Evolutionary conservation across 495 filamentous ascomycete genomes (phyloP), one percentile per base, ranked within the genome.

Genomic region (Schizothecium vesticola): DNA sequence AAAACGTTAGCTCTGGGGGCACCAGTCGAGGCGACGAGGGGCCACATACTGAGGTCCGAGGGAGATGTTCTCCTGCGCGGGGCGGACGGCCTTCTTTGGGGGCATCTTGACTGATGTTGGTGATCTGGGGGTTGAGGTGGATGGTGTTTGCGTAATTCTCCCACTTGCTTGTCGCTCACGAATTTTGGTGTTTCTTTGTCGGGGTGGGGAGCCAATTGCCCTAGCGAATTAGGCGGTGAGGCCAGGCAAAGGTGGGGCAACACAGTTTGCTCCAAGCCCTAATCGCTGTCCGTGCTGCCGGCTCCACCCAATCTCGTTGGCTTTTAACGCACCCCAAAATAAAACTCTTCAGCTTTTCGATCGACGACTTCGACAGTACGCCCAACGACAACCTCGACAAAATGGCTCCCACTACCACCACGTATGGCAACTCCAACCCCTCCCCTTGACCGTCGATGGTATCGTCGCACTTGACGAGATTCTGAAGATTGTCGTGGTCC

Each of bases 1-100:
- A 19, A 26, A 28, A 26, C 28, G 59, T 61, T 61, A 61, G 59
- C 59, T 8, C 43, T 9, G 16, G 7, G 43, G 43, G 43, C 43
- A n/a, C 0, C 43, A 51, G 43, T 12, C 43, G 43, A n/a, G 43
- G 43, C 19, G 43, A 51, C 19, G 6, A 51, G 19, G 43, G 43
- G 43, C 36, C 43, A n/a, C 43, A 19, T 22, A 90, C 83, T 96
- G 92, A 76, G 95, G 95, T 73, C 95, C 95, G 72, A 99, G 91
- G 83, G 92, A 93, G 87, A 99, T 92, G 86, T 99, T 99, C 89
- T 99, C 96, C 82, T 93, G 88, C 62, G 85, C 84, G 71, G 86
- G 86, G 75, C 90, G 87, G 81, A 86, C 81, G 78, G 88, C 83
- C 83, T 93, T 94, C 89, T 96, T 95, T 77, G 91, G 91, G 83